Evolutionary conservation across 2,329 filamentous ascomycete genomes (phyloP).

Genomic region (Microdochium paspali): DNA sequence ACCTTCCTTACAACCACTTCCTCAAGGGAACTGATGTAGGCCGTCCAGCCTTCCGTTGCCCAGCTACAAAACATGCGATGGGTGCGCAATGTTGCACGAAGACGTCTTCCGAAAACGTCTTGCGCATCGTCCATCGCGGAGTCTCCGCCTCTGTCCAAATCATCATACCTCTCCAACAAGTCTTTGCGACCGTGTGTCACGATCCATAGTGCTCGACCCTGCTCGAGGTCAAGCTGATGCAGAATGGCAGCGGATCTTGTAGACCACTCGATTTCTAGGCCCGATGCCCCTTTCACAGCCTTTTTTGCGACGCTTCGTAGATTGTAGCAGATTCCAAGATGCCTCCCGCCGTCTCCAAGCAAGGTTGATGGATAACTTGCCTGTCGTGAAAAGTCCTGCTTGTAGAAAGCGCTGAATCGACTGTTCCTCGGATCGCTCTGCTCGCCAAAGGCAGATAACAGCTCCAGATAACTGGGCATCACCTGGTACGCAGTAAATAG

Average conservation of each 20-base stretch:
- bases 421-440: not conserved
- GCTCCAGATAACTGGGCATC: not conserved
- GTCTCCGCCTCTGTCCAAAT: no score
- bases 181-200: not conserved
- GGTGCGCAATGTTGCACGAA: constrained; percentile 12
- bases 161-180: not conserved
- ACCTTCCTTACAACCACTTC: constrained; percentile 1
- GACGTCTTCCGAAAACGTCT: no score
- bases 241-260: not conserved
- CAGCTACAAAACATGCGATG: constrained; percentile 24
- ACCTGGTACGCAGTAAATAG: not conserved
- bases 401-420: not conserved
- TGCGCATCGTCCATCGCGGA: no score
- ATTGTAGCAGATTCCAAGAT: not conserved
- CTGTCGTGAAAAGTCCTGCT: not conserved
- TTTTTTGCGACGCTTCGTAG: not conserved
- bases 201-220: not conserved
- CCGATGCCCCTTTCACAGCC: not conserved
- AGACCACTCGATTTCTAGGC: not conserved
- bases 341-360: not conserved
- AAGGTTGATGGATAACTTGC: not conserved
- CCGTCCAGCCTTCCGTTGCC: constrained; percentile 24
- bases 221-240: not conserved
- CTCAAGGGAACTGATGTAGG: constrained; percentile 25
- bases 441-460: not conserved